Conservation (phyloP, 129 eudicot species). For the Centella asiatica region DNA sequence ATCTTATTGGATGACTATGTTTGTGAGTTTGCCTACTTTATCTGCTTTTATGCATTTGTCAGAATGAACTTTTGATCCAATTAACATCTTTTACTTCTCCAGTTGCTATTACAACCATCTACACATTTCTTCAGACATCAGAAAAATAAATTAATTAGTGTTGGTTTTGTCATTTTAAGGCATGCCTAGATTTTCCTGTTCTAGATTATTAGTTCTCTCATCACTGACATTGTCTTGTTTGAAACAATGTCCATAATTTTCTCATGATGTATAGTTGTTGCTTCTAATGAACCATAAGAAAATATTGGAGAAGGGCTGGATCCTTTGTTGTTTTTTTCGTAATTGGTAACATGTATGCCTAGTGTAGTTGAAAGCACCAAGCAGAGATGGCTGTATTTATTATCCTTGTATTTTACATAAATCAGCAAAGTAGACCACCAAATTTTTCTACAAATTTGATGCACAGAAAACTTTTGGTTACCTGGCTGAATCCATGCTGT, state of each 20-base stretch:
- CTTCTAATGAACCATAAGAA: background rate
- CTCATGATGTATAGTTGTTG: background rate
- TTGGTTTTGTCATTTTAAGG: too few relatives aligned
- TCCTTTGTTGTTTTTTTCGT: background rate
- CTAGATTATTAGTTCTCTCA: background rate
- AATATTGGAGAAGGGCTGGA: background rate
- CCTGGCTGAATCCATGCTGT: too few relatives aligned
- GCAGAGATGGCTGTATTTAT: too few relatives aligned
- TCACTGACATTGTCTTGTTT: too few relatives aligned
- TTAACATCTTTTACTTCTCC: background rate
- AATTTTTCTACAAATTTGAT: too few relatives aligned
- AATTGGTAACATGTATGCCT: too few relatives aligned
- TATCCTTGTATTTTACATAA: too few relatives aligned
- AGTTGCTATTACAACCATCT: background rate
- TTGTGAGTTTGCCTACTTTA: constrained; percentile 51
- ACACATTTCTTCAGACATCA: background rate
- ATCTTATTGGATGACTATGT: constrained; percentile 91
- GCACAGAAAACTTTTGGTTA: too few relatives aligned
- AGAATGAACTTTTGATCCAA: background rate
- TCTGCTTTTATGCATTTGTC: constrained; percentile 2
- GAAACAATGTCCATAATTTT: background rate
- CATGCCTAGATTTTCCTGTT: too few relatives aligned
- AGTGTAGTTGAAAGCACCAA: too few relatives aligned
- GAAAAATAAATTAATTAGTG: too few relatives aligned
- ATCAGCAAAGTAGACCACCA: too few relatives aligned